A percentile compares a stretch with the other conserved stretches of the same genome.
Conservation (phyloP, 2,329 filamentous ascomycete species). For the Calonectria hawksworthii region DNA sequence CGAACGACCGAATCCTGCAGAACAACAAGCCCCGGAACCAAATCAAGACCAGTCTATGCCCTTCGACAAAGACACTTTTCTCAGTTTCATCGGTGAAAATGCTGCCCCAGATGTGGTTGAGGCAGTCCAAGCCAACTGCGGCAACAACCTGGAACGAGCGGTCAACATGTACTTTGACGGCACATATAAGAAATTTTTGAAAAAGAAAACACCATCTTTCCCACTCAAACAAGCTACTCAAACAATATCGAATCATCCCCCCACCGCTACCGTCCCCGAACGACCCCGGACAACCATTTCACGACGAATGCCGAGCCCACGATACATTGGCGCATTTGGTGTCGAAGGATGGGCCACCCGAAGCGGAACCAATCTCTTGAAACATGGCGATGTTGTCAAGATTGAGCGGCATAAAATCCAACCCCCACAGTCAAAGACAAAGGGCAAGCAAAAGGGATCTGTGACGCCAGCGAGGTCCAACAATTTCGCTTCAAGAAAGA, state of each 20-base stretch:
- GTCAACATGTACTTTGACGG: slow-evolving; percentile 80
- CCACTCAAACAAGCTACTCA: slow-evolving; percentile 15
- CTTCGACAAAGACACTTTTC: slow-evolving; percentile 72
- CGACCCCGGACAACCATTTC: slow-evolving; percentile 29
- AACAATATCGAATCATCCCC: slow-evolving; percentile 23
- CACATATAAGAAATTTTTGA: slow-evolving; percentile 70
- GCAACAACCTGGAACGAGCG: slow-evolving; percentile 71
- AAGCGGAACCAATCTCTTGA: slow-evolving; percentile 81
- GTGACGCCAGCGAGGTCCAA: slow-evolving; percentile 53
- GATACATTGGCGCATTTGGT: slow-evolving; percentile 94
- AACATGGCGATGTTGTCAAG: slow-evolving; percentile 84
- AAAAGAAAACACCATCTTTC: slow-evolving; percentile 39
- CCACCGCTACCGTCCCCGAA: slow-evolving; percentile 18
- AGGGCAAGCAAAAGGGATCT: slow-evolving; percentile 55
- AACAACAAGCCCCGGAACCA: slow-evolving; percentile 29
- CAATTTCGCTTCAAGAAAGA: slow-evolving; percentile 72
- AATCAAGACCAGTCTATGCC: slow-evolving; percentile 40
- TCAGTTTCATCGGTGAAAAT: slow-evolving; percentile 71
- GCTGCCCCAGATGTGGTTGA: slow-evolving; percentile 63
- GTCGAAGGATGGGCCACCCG: slow-evolving; percentile 92
- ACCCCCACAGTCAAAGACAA: slow-evolving; percentile 64
- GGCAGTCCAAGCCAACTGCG: slow-evolving; percentile 67
- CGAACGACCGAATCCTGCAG: slow-evolving; percentile 20
- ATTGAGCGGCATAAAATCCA: slow-evolving; percentile 90
- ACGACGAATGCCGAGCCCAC: slow-evolving; percentile 53